Evolutionary conservation across 2,329 filamentous ascomycete genomes (phyloP), one percentile per base, ranked within the genome.

Genomic region (Diaporthe nobilis): DNA sequence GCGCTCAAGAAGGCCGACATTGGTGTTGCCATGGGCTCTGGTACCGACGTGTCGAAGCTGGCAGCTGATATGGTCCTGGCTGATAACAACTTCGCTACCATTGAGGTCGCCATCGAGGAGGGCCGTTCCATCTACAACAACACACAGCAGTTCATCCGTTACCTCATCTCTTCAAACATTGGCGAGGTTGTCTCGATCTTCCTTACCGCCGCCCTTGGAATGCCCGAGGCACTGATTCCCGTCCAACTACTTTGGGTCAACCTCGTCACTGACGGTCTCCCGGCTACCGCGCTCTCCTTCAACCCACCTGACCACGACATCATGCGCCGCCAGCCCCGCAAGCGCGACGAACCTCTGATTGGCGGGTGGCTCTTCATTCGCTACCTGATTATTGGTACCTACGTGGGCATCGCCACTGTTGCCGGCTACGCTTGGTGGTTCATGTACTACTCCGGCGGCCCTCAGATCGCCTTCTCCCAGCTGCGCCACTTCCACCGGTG

Each of bases 371-470:
- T 99, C 53, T 98, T 99, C 88, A 95, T 98, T 90, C 93, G 97
- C 72, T 99, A 99, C 86, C 92, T 99, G 88, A 93, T 98, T 68
- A 97, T 99, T 80, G 97, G 97, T 77, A 95, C 92, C 12, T 99
- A 99, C 79, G 97, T 99, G 75, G 97, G 97, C 82, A 89, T 95
- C 55, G 97, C 97, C 72, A 99, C 97, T 4, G 97, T 99, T 28
- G 95, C 94, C 82, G 97, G 97, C 61, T 99, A 99, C 83, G 96
- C 95, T n/a, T 99, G 97, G 97, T 99, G 95, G 95, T 99, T 98
- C 89, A 96, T 99, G 94, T 98, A 94, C 88, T 96, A 98, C 87
- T 86, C 92, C 12, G 92, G 93, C 79, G 97, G 97, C 0, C 97
- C 97, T 34, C 94, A 98, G 84, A 98, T 99, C 85, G 92, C 89